Percentiles rank a stretch among this genome's conserved stretches.
phyloP scores from a whole-genome alignment of 176 grass and related monocot species.

The Eremochloa ophiuroides region DNA sequence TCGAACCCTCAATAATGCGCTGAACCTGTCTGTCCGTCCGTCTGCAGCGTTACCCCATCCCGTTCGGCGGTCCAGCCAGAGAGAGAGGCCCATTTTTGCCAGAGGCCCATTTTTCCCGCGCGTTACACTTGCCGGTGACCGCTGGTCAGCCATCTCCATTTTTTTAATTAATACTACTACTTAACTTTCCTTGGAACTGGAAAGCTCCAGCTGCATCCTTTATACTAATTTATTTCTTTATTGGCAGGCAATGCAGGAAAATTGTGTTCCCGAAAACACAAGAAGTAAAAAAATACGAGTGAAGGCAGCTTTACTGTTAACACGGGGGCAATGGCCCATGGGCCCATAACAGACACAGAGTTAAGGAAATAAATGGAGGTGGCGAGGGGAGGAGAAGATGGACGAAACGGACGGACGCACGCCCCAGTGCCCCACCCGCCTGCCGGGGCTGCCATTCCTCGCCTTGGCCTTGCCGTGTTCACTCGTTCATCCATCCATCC shows the following conservation, averaged over 20 bases:
- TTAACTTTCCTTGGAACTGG: background rate
- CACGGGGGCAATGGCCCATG: too few species aligned
- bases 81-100: too few species aligned
- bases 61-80: background rate
- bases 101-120: background rate
- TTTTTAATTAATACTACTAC: background rate
- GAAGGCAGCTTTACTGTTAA: background rate
- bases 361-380: slow-evolving; percentile 17
- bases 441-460: background rate
- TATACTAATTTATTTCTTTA: background rate
- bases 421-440: background rate
- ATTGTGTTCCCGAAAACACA: background rate
- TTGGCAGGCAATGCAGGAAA: background rate
- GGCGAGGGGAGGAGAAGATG: background rate
- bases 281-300: background rate
- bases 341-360: background rate
- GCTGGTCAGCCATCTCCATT: background rate
- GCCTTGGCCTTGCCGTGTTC: too few species aligned
- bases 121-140: background rate
- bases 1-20: too few species aligned
- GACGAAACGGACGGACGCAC: background rate
- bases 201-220: background rate
- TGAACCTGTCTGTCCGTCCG: too few species aligned
- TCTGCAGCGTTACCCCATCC: background rate
- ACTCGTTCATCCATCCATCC: too few species aligned